Conservation (phyloP, 352 stramenopile species). For the Pythium folliculosum region DNA sequence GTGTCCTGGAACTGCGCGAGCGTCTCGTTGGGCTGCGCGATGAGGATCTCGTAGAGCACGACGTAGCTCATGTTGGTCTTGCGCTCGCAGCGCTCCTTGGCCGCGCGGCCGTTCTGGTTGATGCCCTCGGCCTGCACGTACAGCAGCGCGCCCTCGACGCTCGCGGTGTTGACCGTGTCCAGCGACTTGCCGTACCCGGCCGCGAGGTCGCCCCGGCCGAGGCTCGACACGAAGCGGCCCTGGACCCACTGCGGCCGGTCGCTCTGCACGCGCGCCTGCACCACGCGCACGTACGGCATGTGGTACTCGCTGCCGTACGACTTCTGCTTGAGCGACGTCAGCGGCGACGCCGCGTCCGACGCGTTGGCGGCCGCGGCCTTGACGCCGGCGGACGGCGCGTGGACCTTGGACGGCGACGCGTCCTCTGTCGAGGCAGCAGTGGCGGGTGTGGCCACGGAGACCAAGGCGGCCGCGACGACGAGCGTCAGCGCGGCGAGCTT, state of each 20-base stretch:
- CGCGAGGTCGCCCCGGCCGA: conserved; percentile 38
- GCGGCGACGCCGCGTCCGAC: conserved; percentile 5
- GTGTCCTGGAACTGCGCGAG: conserved; percentile 41
- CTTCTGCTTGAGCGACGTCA: conserved; percentile 41
- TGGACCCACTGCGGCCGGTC: conserved; percentile 61
- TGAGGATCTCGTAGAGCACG: conserved; percentile 55
- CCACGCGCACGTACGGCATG: conserved; percentile 57
- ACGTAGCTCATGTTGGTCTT: conserved; percentile 56
- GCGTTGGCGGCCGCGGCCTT: background rate
- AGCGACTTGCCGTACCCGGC: conserved; percentile 17
- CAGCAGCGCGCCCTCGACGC: conserved; percentile 72
- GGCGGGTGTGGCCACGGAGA: background rate
- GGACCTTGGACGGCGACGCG: background rate
- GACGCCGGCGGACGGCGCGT: background rate
- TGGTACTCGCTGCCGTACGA: conserved; percentile 47
- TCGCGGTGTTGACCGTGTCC: conserved; percentile 75
- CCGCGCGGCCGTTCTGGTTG: conserved; percentile 50
- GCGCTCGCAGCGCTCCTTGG: conserved; percentile 48
- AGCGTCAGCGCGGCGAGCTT: background rate
- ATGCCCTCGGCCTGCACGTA: conserved; percentile 84
- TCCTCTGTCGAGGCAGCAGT: no score
- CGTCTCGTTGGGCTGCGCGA: conserved; percentile 48
- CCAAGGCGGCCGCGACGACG: background rate
- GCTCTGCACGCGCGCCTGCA: conserved; percentile 75
- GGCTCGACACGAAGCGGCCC: conserved; percentile 60